phyloP scores from a whole-genome alignment of 2,329 filamentous ascomycete species.

The Leptographium wingfieldii region DNA sequence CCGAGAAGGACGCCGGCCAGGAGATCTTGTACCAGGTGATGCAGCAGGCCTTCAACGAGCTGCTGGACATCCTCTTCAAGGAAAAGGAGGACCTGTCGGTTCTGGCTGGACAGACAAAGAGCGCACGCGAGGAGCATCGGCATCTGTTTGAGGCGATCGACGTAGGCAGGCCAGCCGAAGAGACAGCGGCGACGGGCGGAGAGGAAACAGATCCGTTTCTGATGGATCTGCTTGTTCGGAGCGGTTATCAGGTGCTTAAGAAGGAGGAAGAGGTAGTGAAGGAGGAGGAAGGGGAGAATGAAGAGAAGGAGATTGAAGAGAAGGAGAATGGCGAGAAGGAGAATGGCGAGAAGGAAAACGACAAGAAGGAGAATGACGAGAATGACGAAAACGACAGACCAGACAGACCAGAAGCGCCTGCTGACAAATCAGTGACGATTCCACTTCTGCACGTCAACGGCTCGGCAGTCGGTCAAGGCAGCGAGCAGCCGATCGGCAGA shows the following conservation, averaged over 20 bases:
- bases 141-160: slow-evolving; percentile 32
- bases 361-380: too few species aligned
- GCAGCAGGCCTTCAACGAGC: slow-evolving; percentile 85
- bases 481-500: slow-evolving; percentile 9
- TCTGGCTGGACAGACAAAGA: slow-evolving; percentile 49
- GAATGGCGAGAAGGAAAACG: too few species aligned
- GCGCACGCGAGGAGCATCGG: slow-evolving; percentile 44
- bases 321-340: not conserved
- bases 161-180: slow-evolving; percentile 15
- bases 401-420: too few species aligned
- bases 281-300: not conserved
- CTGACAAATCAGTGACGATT: too few species aligned
- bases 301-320: slow-evolving; percentile 6
- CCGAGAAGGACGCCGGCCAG: slow-evolving; percentile 70
- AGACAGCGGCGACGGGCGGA: slow-evolving; percentile 1
- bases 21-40: slow-evolving; percentile 87
- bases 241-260: slow-evolving; percentile 25
- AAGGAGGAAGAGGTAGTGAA: not conserved
- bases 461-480: slow-evolving; percentile 6
- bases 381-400: too few species aligned
- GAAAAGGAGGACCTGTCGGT: slow-evolving; percentile 65
- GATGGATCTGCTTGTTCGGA: slow-evolving; percentile 28
- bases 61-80: slow-evolving; percentile 78
- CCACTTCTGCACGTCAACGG: not conserved
- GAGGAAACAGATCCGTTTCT: slow-evolving; percentile 18